Percentiles rank a stretch among this genome's conserved stretches.
Conservation (phyloP, 805 yeast species). For the Suhomyces sp. region DNA sequence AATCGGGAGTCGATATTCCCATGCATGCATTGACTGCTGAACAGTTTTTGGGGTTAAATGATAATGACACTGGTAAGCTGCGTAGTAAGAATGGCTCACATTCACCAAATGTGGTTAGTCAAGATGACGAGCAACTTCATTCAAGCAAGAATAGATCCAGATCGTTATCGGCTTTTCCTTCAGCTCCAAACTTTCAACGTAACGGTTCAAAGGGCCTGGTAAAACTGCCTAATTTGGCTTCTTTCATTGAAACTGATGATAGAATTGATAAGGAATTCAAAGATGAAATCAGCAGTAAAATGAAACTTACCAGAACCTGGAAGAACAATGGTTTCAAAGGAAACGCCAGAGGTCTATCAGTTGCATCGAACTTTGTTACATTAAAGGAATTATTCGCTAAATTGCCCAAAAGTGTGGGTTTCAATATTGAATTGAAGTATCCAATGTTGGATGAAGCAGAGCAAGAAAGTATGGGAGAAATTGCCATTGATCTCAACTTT, state of each 20-base stretch:
- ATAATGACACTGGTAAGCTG: constrained; percentile 14
- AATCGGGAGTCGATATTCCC: constrained; percentile 93
- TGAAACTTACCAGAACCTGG: constrained; percentile 87
- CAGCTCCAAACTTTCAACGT: constrained; percentile 27
- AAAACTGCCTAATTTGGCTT: not conserved
- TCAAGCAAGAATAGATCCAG: constrained; percentile 35
- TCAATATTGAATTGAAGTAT: constrained; percentile 91
- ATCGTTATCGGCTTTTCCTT: constrained; percentile 35
- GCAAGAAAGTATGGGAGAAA: constrained; percentile 80
- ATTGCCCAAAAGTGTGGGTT: constrained; percentile 80
- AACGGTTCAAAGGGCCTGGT: constrained; percentile 5
- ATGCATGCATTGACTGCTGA: constrained; percentile 90
- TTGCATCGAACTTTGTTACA: constrained; percentile 90
- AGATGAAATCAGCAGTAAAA: constrained; percentile 51
- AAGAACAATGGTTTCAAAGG: constrained; percentile 86
- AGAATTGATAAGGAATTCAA: constrained; percentile 38
- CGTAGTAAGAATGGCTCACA: constrained; percentile 2
- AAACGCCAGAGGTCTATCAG: constrained; percentile 82
- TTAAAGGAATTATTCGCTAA: constrained; percentile 78
- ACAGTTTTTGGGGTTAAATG: constrained; percentile 68
- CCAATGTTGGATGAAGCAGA: constrained; percentile 95
- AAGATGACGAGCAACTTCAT: constrained; percentile 30
- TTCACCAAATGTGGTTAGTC: not conserved
- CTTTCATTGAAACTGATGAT: constrained; percentile 15
- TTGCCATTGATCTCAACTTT: constrained; percentile 76